Conservation (phyloP, 2,329 filamentous ascomycete species). For the Colletotrichum spaethianum region DNA sequence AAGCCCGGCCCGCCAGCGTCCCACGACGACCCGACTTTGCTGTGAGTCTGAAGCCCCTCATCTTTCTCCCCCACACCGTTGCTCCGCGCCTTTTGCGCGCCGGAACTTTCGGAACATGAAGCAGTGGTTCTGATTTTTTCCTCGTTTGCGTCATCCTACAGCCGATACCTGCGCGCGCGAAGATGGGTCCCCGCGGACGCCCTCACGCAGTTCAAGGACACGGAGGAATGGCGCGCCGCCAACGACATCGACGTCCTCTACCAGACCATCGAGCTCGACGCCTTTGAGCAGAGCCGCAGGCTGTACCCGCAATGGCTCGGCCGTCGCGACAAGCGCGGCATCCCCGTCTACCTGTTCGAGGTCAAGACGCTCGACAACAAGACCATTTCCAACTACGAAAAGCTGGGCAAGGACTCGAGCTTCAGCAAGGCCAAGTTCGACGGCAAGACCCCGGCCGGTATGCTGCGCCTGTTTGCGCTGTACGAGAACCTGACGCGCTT, state of each 20-base stretch:
- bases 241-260: constrained; percentile 86
- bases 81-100: background rate
- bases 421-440: constrained; percentile 75
- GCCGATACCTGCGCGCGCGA: constrained; percentile 88
- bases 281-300: constrained; percentile 84
- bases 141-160: constrained; percentile 53
- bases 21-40: constrained; percentile 81
- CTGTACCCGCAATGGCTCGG: constrained; percentile 98
- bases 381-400: constrained; percentile 84
- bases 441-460: constrained; percentile 78
- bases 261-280: constrained; percentile 86
- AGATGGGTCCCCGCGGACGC: constrained; percentile 85
- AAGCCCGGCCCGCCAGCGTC: constrained; percentile 69
- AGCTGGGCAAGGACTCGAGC: constrained; percentile 68
- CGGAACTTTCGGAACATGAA: constrained; percentile 1
- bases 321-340: constrained; percentile 88
- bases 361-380: constrained; percentile 87
- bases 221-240: constrained; percentile 87
- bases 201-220: constrained; percentile 87
- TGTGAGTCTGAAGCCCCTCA: constrained; percentile 64
- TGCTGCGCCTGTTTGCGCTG: constrained; percentile 89
- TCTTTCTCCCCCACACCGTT: background rate
- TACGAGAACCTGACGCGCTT: constrained; percentile 95
- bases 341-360: constrained; percentile 92
- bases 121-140: constrained; percentile 22